phyloP scores from a whole-genome alignment of 2,329 filamentous ascomycete species.

The Acephala macrosclerotiorum region DNA sequence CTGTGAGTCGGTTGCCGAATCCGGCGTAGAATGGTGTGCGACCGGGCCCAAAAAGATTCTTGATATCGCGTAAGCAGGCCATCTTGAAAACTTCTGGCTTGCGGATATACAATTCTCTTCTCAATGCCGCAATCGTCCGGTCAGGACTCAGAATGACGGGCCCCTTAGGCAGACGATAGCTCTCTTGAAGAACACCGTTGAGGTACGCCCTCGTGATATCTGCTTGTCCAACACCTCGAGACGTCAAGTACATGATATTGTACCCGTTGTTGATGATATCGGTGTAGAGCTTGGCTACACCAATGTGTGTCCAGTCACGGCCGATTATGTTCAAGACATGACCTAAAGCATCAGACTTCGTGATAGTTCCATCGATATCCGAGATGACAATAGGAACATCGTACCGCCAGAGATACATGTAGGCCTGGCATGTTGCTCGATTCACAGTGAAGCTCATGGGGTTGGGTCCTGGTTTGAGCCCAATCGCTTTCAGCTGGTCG shows the following conservation, averaged over 20 bases:
- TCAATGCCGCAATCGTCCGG: slow-evolving; percentile 89
- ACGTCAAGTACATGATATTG: slow-evolving; percentile 98
- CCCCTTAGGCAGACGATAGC: slow-evolving; percentile 83
- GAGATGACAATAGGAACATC: slow-evolving; percentile 96
- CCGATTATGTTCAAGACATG: slow-evolving; percentile 97
- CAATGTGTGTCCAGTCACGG: slow-evolving; percentile 96
- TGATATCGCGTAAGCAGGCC: slow-evolving; percentile 94
- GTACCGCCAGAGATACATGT: slow-evolving; percentile 93
- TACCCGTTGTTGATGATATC: slow-evolving; percentile 96
- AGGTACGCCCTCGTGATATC: slow-evolving; percentile 91
- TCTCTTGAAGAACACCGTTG: slow-evolving; percentile 87
- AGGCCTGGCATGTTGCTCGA: slow-evolving; percentile 87
- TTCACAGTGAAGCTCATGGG: slow-evolving; percentile 97
- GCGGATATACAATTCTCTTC: slow-evolving; percentile 90
- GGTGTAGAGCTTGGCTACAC: slow-evolving; percentile 95
- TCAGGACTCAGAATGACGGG: slow-evolving; percentile 96
- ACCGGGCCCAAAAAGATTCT: slow-evolving; percentile 80
- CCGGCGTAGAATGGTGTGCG: slow-evolving; percentile 93
- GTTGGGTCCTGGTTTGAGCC: slow-evolving; percentile 86
- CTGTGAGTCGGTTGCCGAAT: slow-evolving; percentile 95
- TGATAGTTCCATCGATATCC: slow-evolving; percentile 98
- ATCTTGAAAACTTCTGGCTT: slow-evolving; percentile 99
- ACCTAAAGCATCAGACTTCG: slow-evolving; percentile 93
- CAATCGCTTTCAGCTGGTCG: slow-evolving; percentile 88
- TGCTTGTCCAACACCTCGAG: slow-evolving; percentile 90